Evolutionary conservation across 371 early-diverging fungal species (phyloP).

Genomic region (Blastocladiella emersonii): DNA sequence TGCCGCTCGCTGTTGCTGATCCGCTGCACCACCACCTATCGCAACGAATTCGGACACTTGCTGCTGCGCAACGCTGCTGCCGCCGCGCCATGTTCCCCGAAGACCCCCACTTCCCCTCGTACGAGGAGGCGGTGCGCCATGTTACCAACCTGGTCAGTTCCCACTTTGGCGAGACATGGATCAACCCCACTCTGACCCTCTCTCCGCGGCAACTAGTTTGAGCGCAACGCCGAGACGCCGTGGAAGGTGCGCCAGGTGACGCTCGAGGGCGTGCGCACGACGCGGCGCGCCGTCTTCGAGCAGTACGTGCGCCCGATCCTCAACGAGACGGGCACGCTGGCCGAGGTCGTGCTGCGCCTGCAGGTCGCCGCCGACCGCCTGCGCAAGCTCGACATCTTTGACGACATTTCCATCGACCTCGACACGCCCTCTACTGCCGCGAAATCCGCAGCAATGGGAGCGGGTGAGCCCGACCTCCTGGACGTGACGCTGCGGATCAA

Average conservation of each 20-base stretch:
- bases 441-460: no score
- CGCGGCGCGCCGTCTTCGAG: neutral
- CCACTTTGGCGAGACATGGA: no score
- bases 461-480: conserved; percentile 30
- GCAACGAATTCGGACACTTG: no score
- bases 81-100: no score
- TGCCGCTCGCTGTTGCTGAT: no score
- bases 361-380: conserved; percentile 49
- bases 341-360: conserved; percentile 44
- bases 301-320: neutral
- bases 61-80: no score
- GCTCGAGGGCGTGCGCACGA: neutral
- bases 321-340: conserved; percentile 35
- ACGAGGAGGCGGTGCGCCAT: neutral
- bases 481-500: conserved; percentile 53
- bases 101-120: neutral
- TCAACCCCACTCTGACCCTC: no score
- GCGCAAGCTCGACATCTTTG: conserved; percentile 56
- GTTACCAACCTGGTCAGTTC: neutral
- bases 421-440: conserved; percentile 36
- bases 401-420: conserved; percentile 46
- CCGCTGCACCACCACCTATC: no score
- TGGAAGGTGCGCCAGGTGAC: neutral
- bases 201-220: no score
- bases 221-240: no score